Conservation (phyloP, 192 early-diverging fungal species). For the Rhizoclosmatium sp. region DNA sequence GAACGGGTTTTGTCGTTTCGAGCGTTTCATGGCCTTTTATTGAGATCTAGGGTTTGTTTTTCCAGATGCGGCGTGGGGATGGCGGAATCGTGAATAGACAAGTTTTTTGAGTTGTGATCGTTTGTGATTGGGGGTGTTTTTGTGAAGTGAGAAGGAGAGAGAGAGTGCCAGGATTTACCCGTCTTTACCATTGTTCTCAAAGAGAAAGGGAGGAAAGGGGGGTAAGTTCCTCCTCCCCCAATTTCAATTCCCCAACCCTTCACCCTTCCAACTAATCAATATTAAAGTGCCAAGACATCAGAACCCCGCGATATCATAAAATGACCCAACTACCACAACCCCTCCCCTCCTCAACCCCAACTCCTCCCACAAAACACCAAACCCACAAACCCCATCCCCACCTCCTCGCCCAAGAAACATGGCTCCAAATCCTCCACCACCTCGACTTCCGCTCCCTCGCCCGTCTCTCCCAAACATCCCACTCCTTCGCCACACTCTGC, state of each 20-base stretch:
- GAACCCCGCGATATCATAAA: neutral
- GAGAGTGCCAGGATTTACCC: no score
- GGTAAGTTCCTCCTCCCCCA: neutral
- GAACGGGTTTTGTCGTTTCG: neutral
- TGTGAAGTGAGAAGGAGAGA: no score
- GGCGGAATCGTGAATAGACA: no score
- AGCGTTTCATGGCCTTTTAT: no score
- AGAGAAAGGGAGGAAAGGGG: neutral
- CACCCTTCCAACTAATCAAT: neutral
- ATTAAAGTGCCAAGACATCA: neutral
- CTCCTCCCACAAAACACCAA: neutral
- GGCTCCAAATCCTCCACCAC: constrained; percentile 6
- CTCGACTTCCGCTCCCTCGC: constrained; percentile 15
- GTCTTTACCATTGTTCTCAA: neutral
- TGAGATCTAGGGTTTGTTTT: no score
- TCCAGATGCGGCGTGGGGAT: no score
- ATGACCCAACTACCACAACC: neutral
- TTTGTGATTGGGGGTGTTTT: no score
- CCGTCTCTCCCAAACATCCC: neutral
- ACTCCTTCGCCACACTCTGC: neutral
- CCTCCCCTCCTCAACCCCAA: neutral
- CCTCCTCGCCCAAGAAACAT: constrained; percentile 15
- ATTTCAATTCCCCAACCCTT: neutral
- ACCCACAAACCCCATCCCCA: neutral
- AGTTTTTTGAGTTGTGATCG: no score